Evolutionary conservation across 768 basidiomycete species (phyloP).

Genomic region (Amanita pseudoporphyria): DNA sequence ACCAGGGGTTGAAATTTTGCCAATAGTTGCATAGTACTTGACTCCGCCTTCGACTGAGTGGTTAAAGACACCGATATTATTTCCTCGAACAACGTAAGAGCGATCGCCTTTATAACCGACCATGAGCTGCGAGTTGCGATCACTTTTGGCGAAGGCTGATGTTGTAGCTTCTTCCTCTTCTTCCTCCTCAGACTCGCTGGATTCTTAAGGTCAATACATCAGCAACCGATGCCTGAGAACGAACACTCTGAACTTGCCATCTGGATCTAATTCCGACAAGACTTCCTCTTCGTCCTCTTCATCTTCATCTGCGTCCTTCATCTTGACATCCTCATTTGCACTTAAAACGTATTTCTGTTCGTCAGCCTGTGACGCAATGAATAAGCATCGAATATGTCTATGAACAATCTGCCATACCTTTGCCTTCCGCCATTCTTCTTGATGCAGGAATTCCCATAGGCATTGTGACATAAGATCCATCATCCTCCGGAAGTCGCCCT

Average conservation of each 20-base stretch:
- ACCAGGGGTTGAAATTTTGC: constrained; percentile 68
- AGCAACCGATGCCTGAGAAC: neutral
- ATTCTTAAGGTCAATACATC: constrained; percentile 22
- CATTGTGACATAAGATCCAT: constrained; percentile 55
- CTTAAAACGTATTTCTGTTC: constrained; percentile 80
- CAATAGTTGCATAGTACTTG: constrained; percentile 83
- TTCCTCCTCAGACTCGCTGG: constrained; percentile 28
- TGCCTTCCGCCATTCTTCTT: constrained; percentile 65
- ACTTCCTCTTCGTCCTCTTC: constrained; percentile 79
- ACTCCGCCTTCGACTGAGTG: constrained; percentile 61
- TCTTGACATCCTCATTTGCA: constrained; percentile 80
- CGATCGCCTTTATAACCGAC: constrained; percentile 95
- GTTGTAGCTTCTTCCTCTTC: constrained; percentile 39
- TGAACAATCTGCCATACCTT: constrained; percentile 40
- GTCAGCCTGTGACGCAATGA: constrained; percentile 40
- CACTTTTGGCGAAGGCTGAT: constrained; percentile 37
- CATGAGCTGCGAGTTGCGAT: constrained; percentile 80
- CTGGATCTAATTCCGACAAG: constrained; percentile 51
- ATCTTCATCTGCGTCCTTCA: constrained; percentile 68
- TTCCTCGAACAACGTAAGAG: constrained; percentile 88
- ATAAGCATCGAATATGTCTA: constrained; percentile 1
- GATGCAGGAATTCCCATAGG: constrained; percentile 76
- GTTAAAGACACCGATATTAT: constrained; percentile 85
- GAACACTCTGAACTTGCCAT: constrained; percentile 32
- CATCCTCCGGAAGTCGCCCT: constrained; percentile 51